Base-by-base conservation (phyloP, 306 rosid genomes). In the Mimosa bimucronata region DNA sequence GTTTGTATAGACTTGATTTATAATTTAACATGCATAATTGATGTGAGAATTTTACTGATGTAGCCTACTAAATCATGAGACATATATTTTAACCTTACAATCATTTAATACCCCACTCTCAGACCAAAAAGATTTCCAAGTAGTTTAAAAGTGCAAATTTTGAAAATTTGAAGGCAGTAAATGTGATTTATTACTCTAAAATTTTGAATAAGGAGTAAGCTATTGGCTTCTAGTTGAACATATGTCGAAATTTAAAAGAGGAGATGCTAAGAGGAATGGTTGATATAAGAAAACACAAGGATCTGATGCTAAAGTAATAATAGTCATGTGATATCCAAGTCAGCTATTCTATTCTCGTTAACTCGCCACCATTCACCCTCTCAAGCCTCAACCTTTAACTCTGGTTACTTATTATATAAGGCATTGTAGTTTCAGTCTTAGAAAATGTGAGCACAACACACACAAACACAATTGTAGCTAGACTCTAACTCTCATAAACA, bases 231-330 rank as follows among this genome's bases (percentile, higher is more conserved):
- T 60, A 10, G 11, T 34, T 46, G 48, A 72, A 37, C 6, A 18
- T 34, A 37, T 19, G 48, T 2, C 13, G 9, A 30, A 2, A 14
- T 9, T 10, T 45, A 71, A 30, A 70, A 45, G 15, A 46, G 41
- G 8, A 71, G 50, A 71, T 71, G 58, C 25, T 28, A 26, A 37
- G 13, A 55, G 62, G 52, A 52, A 73, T 26, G 79, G 79, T 66
- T 53, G 28, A 73, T n/a, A 15, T 21, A 60, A 19, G 11, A 18
- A 18, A 67, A 21, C 60, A 64, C 16, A 71, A 70, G 77, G 18
- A 76, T 82, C 81, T 7, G 60, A 82, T 76, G 68, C 85, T 50
- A 70, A 76, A 70, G 74, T 21, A n/a, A 55, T 25, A n/a, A 45
- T 44, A 13, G 6, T 2, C 45, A n/a, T 42, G 53, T 42, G 65